phyloP scores from a whole-genome alignment of 164 flowering plant genomes.

The Berberis vulgaris region DNA sequence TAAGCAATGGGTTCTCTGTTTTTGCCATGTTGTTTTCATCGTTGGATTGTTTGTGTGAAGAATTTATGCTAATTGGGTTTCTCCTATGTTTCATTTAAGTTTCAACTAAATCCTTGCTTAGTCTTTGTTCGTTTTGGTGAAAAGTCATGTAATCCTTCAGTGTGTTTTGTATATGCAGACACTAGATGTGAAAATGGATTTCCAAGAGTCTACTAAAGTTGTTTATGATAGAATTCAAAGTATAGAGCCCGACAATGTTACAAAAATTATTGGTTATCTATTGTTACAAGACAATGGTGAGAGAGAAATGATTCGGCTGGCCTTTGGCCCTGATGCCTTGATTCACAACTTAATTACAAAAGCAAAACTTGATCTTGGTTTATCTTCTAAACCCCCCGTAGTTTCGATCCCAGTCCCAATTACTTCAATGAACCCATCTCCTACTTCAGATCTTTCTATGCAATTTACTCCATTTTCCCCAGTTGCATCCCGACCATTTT shows the following conservation, averaged over 20 bases:
- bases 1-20: no score
- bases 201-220: slow-evolving; percentile 51
- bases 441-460: slow-evolving; percentile 30
- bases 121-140: not conserved
- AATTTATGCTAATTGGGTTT: no score
- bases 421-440: slow-evolving; percentile 15
- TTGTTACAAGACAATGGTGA: slow-evolving; percentile 47
- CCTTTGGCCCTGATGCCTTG: slow-evolving; percentile 46
- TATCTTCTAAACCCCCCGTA: slow-evolving; percentile 13
- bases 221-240: slow-evolving; percentile 47
- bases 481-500: slow-evolving; percentile 28
- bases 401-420: slow-evolving; percentile 25
- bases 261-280: slow-evolving; percentile 58
- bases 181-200: slow-evolving; percentile 45
- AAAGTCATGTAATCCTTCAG: not conserved
- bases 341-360: slow-evolving; percentile 33
- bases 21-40: no score
- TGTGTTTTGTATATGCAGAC: slow-evolving; percentile 8
- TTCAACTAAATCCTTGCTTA: not conserved
- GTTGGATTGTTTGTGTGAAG: no score
- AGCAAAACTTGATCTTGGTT: slow-evolving; percentile 37
- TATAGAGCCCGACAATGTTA: slow-evolving; percentile 55
- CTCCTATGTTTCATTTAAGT: not conserved
- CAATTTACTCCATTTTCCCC: slow-evolving; percentile 40
- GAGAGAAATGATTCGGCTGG: slow-evolving; percentile 56